Evolutionary conservation across 257 asterid genomes (phyloP), one percentile per base, ranked within the genome.

Genomic region (Nemophila menziesii): DNA sequence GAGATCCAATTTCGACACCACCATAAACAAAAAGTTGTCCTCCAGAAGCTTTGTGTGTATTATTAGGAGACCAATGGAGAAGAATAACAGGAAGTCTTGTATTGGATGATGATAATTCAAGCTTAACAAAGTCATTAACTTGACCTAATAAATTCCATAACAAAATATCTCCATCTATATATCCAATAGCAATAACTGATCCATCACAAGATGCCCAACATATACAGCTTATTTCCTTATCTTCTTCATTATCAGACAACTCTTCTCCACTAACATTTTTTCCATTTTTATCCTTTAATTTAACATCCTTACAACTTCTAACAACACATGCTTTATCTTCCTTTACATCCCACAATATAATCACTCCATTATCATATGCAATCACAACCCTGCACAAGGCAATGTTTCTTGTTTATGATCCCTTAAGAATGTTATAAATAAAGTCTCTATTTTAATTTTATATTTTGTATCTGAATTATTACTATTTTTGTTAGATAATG

Each of bases 201-300:
- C 93, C 96, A 69, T 90, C 96, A 45, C 76, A 54, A 27, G 98
- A 78, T 38, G 64, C 89, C 96, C 98, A 90, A 77, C 98, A 90
- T 43, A 90, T 77, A 67, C 96, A 76, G 65, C 92, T 74, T 70
- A 90, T 85, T 66, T 85, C 98, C 61, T 90, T 90, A 24, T 77
- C 94, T 48, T 44, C 62, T 55, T 77, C 89, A 33, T 59, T 56
- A 22, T 79, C 89, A 45, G 61, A 56, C 52, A 75, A 59, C 58
- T 60, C 63, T 52, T 51, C 54, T 44, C 22, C 52, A 52, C 42
- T 55, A 16, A 58, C 60, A 48, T 51, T 67, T 66, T 59, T 73
- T 45, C 62, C 65, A 52, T 63, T 64, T 54, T 70, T 76, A 57
- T 73, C 74, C 58, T 68, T 77, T 56, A 68, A 71, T 51, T 68